These are phyloP conservation scores for Porphyrellus cyaneotinctus DNA, from an alignment of 768 basidiomycete genomes.

Conservation along the genomic window DNA sequence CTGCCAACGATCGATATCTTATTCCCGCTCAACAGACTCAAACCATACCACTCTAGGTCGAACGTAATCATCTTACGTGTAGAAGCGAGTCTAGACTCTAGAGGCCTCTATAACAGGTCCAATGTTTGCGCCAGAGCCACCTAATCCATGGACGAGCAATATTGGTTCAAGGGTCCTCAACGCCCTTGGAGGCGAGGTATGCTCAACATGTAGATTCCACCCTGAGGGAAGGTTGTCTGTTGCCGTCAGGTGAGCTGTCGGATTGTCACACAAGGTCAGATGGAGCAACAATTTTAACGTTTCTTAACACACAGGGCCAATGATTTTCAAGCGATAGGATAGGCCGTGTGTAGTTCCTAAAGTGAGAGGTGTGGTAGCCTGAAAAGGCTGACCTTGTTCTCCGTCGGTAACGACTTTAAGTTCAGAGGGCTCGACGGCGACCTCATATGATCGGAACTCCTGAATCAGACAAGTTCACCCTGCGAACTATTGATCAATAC, in stretches of 20 bases:
- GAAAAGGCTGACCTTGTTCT: not conserved
- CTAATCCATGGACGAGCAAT: conserved; percentile 5
- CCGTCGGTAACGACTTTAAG: not conserved
- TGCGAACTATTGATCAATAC: not conserved
- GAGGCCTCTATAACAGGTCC: conserved; percentile 10
- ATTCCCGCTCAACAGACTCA: conserved; percentile 14
- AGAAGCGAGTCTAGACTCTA: not conserved
- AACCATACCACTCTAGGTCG: conserved; percentile 3
- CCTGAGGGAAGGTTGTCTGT: conserved; percentile 4
- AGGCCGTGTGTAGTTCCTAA: not conserved
- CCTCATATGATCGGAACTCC: not conserved
- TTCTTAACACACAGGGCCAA: not conserved
- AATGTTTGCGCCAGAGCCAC: conserved; percentile 3
- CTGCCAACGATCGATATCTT: conserved; percentile 8
- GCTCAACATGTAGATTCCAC: conserved; percentile 1
- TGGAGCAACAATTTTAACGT: not conserved
- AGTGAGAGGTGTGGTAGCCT: not conserved
- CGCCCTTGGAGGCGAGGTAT: not conserved
- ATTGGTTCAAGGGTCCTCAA: not conserved
- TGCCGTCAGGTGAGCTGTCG: conserved; percentile 3
- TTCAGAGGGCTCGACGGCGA: no score
- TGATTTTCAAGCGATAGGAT: not conserved
- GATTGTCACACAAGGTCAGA: not conserved
- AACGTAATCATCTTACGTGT: conserved; percentile 18
- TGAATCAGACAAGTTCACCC: not conserved